A percentile compares a stretch with the other conserved stretches of the same genome.
These are phyloP conservation scores for Crithidia brevicula DNA, from an alignment of 208 protist species.

Conservation along the genomic window DNA sequence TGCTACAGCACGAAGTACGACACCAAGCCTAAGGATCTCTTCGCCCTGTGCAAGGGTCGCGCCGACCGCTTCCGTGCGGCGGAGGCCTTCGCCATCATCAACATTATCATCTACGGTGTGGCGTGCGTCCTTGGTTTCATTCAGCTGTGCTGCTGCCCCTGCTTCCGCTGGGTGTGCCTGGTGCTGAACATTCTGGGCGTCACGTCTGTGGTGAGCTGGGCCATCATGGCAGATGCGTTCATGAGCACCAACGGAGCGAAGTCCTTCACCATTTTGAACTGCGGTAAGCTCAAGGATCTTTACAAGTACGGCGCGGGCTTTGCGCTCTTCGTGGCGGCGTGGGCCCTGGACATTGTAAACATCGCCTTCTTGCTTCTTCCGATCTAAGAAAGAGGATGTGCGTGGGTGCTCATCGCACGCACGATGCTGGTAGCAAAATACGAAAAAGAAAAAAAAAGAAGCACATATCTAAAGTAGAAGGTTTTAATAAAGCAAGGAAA, in stretches of 20 bases:
- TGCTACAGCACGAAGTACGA: slow-evolving; percentile 7
- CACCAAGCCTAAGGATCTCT: not conserved
- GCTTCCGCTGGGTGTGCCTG: slow-evolving; percentile 34
- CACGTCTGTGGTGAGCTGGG: slow-evolving; percentile 31
- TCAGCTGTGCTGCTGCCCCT: slow-evolving; percentile 37
- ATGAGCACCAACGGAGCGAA: not conserved
- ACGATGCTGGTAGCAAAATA: no score
- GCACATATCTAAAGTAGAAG: no score
- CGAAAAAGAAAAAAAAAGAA: no score
- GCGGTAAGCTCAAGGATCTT: not conserved
- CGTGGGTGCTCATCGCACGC: no score
- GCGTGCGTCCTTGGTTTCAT: slow-evolving; percentile 18
- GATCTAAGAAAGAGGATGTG: slow-evolving; percentile 12
- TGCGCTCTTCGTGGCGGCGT: slow-evolving; percentile 39
- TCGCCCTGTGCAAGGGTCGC: slow-evolving; percentile 30
- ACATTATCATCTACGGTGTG: slow-evolving; percentile 19
- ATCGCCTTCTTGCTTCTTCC: slow-evolving; percentile 38
- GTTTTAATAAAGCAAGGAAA: no score
- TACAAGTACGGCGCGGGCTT: slow-evolving; percentile 42
- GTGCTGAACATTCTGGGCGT: slow-evolving; percentile 31
- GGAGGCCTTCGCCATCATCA: slow-evolving; percentile 44
- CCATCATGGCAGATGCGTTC: slow-evolving; percentile 38
- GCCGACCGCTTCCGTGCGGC: slow-evolving; percentile 37
- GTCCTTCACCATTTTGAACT: not conserved
- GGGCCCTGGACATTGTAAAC: slow-evolving; percentile 41